A percentile compares a stretch with the other conserved stretches of the same genome.
These are phyloP conservation scores for Xanthoconium stramineum DNA, from an alignment of 768 basidiomycete genomes.

Conservation along the genomic window DNA sequence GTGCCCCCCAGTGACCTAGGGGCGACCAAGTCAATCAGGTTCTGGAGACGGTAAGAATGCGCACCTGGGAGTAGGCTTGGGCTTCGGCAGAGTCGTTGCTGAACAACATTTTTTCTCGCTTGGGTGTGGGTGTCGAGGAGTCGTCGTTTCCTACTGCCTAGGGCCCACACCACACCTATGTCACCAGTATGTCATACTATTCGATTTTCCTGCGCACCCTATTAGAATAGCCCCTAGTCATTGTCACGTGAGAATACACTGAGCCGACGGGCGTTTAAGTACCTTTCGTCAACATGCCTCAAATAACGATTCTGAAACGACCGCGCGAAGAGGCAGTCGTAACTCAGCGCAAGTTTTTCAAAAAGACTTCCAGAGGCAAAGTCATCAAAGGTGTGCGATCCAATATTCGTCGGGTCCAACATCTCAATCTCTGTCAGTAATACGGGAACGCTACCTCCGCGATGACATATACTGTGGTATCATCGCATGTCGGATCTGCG, in stretches of 20 bases:
- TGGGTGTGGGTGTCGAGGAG: no score
- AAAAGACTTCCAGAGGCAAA: constrained; percentile 91
- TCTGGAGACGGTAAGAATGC: background rate
- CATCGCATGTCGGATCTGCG: constrained; percentile 62
- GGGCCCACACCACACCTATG: no score
- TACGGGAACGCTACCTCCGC: constrained; percentile 91
- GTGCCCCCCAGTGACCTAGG: constrained; percentile 19
- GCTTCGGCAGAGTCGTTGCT: constrained; percentile 24
- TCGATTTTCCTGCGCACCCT: no score
- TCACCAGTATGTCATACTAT: no score
- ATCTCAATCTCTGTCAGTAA: constrained; percentile 46
- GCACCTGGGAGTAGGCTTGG: constrained; percentile 17
- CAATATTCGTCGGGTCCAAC: background rate
- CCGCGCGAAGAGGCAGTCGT: constrained; percentile 66
- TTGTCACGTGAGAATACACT: constrained; percentile 9
- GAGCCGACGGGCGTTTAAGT: background rate
- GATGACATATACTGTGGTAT: constrained; percentile 91
- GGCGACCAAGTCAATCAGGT: background rate
- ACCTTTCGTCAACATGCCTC: constrained; percentile 34
- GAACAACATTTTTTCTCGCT: constrained; percentile 22
- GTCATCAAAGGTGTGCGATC: constrained; percentile 76
- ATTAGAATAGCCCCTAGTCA: no score
- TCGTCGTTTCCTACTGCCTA: no score
- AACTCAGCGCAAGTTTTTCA: constrained; percentile 91
- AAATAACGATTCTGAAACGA: constrained; percentile 74